Percentiles rank a stretch among this genome's conserved stretches.
Conservation (phyloP, 2,329 filamentous ascomycete species). For the Mycocentrospora acerina region DNA sequence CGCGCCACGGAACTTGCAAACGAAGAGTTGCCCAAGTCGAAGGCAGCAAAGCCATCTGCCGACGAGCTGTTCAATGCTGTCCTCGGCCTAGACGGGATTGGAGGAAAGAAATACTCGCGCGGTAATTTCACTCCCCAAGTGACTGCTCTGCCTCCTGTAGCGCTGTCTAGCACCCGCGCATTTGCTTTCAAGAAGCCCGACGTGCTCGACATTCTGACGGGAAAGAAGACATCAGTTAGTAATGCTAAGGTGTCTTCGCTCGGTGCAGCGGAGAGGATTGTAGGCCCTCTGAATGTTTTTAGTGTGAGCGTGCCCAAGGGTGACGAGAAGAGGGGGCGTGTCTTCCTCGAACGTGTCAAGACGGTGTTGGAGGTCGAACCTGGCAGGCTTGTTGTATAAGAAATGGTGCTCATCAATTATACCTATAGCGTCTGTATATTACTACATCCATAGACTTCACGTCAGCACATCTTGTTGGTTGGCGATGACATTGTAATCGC, state of each 20-base stretch:
- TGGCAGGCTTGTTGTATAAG: conserved; percentile 41
- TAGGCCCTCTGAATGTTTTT: conserved; percentile 71
- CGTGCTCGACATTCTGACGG: conserved; percentile 75
- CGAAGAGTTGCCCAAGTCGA: conserved; percentile 72
- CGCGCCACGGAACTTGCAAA: conserved; percentile 87
- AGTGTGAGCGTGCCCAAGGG: conserved; percentile 75
- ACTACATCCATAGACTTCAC: conserved; percentile 11
- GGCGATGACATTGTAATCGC: no score
- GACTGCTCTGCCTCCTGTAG: conserved; percentile 44
- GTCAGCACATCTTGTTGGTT: no score
- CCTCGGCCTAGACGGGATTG: conserved; percentile 66
- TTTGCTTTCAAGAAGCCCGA: conserved; percentile 61
- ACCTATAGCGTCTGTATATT: conserved; percentile 32
- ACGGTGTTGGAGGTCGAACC: conserved; percentile 59
- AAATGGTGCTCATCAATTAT: conserved; percentile 5
- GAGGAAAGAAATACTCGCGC: conserved; percentile 49
- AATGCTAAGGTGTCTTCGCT: conserved; percentile 29
- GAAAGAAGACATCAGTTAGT: conserved; percentile 30
- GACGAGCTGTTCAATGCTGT: conserved; percentile 89
- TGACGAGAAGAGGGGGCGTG: conserved; percentile 78
- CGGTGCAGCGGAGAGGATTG: conserved; percentile 32
- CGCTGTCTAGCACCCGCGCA: conserved; percentile 32
- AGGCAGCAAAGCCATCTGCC: conserved; percentile 65
- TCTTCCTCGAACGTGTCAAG: conserved; percentile 87
- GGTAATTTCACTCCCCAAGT: conserved; percentile 75